Conservation (phyloP, 208 protist genomes). For the Blechomonas ayalai region DNA sequence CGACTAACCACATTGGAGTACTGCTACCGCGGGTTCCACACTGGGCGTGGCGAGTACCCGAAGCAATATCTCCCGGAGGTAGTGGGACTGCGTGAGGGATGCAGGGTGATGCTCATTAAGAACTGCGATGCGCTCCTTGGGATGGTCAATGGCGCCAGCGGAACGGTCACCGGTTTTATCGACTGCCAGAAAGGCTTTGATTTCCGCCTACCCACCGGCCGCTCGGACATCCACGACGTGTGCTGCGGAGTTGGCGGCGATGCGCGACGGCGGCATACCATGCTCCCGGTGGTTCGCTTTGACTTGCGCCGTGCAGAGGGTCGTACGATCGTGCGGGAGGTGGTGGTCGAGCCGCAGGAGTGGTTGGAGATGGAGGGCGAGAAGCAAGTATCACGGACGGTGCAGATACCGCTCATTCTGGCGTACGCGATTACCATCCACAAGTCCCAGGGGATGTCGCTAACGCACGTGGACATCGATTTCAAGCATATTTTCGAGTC, state of each 20-base stretch:
- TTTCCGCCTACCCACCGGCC: conserved; percentile 16
- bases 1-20: conserved; percentile 40
- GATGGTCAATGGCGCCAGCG: conserved; percentile 80
- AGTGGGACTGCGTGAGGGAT: conserved; percentile 59
- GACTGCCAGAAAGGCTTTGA: conserved; percentile 20
- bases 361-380: conserved; percentile 64
- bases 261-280: conserved; percentile 13
- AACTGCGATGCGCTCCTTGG: conserved; percentile 54
- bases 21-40: conserved; percentile 39
- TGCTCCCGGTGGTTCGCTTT: conserved; percentile 64
- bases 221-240: conserved; percentile 9
- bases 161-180: conserved; percentile 64
- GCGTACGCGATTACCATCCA: conserved; percentile 96
- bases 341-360: conserved; percentile 71
- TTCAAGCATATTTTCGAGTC: conserved; percentile 67
- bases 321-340: conserved; percentile 10
- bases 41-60: conserved; percentile 30
- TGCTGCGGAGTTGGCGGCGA: conserved; percentile 17
- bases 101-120: conserved; percentile 84
- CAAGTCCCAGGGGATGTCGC: conserved; percentile 94
- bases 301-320: conserved; percentile 13
- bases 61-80: conserved; percentile 16
- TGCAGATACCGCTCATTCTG: conserved; percentile 91
- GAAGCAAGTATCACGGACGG: conserved; percentile 24
- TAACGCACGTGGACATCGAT: conserved; percentile 80